Evolutionary conservation across 2,329 filamentous ascomycete genomes (phyloP).

Genomic region (Drechslerella dactyloides): DNA sequence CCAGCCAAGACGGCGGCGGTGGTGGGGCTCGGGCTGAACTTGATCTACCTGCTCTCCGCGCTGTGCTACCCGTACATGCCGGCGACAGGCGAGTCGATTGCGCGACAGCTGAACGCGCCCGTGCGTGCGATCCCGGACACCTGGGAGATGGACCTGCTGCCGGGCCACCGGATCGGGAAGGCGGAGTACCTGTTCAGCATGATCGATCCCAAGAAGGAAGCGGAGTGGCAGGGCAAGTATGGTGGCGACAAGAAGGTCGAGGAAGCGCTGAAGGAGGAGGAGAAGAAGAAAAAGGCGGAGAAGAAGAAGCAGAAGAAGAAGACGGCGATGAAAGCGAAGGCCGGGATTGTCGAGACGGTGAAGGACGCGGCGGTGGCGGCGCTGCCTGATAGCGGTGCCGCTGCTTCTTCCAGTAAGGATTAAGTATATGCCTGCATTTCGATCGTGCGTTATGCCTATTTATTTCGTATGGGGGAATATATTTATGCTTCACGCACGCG

Average conservation of each 20-base stretch:
- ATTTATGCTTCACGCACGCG: too few species aligned
- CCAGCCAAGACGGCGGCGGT: conserved; percentile 65
- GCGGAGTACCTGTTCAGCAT: conserved; percentile 77
- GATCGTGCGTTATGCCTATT: background rate
- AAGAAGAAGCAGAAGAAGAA: conserved; percentile 84
- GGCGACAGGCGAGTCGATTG: conserved; percentile 74
- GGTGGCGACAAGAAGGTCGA: conserved; percentile 65
- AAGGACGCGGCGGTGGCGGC: conserved; percentile 9
- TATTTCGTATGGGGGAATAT: too few species aligned
- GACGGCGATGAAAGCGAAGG: conserved; percentile 57
- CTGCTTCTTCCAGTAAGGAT: background rate
- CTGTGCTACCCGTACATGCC: conserved; percentile 86
- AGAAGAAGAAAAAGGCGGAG: conserved; percentile 60
- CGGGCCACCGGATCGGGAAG: conserved; percentile 81
- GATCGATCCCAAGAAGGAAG: conserved; percentile 80
- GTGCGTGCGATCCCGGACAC: conserved; percentile 69
- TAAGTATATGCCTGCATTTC: background rate
- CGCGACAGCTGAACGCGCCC: conserved; percentile 72
- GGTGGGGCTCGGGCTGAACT: conserved; percentile 82
- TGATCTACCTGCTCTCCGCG: conserved; percentile 79
- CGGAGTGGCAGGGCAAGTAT: conserved; percentile 80
- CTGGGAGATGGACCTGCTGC: conserved; percentile 70
- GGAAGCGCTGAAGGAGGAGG: conserved; percentile 58
- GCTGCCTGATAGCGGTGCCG: conserved; percentile 3
- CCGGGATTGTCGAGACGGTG: conserved; percentile 11